A percentile compares a stretch with the other conserved stretches of the same genome.
These are phyloP conservation scores for Paramecium biaurelia DNA, from an alignment of 73 alveolate species.

Conservation along the genomic window DNA sequence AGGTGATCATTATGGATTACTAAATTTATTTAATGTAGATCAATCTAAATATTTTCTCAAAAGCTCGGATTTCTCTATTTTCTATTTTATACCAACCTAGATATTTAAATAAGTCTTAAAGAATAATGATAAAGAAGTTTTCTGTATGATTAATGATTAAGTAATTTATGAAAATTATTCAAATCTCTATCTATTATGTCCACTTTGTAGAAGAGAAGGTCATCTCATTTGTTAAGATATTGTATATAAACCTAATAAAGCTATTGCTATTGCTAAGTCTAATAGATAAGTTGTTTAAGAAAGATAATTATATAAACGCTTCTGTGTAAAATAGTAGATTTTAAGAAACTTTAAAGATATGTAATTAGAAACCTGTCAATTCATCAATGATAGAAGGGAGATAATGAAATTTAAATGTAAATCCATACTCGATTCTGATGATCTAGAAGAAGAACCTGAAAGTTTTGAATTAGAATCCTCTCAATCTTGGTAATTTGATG, in stretches of 20 bases:
- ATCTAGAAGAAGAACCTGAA: neutral
- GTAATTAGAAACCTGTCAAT: neutral
- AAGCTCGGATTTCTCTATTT: neutral
- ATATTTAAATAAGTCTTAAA: neutral
- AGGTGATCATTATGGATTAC: neutral
- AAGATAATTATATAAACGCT: neutral
- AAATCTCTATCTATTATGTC: neutral
- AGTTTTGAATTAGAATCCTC: neutral
- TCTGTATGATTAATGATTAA: neutral
- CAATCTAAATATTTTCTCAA: neutral
- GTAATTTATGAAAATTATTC: neutral
- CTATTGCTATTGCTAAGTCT: neutral
- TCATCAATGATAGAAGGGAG: neutral
- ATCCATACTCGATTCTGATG: neutral
- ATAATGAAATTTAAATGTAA: neutral
- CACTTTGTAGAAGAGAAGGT: neutral
- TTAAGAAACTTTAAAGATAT: neutral
- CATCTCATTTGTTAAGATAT: slow-evolving; percentile 3
- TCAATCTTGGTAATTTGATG: neutral
- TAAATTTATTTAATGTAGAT: neutral
- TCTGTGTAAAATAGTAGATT: neutral
- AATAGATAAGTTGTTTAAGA: neutral
- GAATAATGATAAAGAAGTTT: neutral
- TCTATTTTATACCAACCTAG: neutral
- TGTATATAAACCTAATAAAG: neutral